Evolutionary conservation across 495 filamentous ascomycete genomes (phyloP).

Genomic region (Venustampulla echinocandica): DNA sequence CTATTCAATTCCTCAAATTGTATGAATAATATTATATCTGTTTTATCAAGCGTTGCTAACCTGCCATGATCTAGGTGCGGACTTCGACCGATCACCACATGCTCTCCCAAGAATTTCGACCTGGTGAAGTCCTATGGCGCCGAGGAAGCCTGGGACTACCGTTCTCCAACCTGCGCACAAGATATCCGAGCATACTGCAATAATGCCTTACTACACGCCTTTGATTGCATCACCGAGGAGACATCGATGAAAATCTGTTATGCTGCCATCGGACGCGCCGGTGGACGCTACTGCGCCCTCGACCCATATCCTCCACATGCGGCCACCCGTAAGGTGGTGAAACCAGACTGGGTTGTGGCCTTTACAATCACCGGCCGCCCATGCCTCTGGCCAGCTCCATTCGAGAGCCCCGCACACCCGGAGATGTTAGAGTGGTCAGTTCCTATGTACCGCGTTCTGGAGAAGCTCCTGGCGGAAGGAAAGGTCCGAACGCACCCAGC

Average conservation of each 20-base stretch:
- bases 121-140: conserved; percentile 45
- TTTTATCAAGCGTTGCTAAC: too few relatives aligned
- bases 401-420: background rate
- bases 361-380: conserved; percentile 24
- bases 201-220: conserved; percentile 22
- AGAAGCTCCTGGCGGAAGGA: background rate
- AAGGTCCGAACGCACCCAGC: conserved; percentile 2
- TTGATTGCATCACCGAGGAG: conserved; percentile 29
- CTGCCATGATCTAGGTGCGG: conserved; percentile 4
- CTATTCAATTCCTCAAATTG: background rate
- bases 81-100: conserved; percentile 41
- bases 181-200: conserved; percentile 33
- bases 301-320: too few relatives aligned
- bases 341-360: conserved; percentile 26
- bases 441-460: background rate
- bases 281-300: conserved; percentile 31
- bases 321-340: conserved; percentile 19
- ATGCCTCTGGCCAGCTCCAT: conserved; percentile 2
- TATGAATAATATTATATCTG: too few relatives aligned
- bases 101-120: conserved; percentile 47
- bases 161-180: conserved; percentile 29
- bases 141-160: conserved; percentile 47
- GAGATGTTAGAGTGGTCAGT: background rate
- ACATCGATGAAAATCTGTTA: conserved; percentile 34
- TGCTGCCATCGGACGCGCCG: conserved; percentile 31